A percentile compares a stretch with the other conserved stretches of the same genome.
These are phyloP conservation scores for Suhomyces chickasaworum DNA, from an alignment of 1,139 yeast species.

Conservation along the genomic window DNA sequence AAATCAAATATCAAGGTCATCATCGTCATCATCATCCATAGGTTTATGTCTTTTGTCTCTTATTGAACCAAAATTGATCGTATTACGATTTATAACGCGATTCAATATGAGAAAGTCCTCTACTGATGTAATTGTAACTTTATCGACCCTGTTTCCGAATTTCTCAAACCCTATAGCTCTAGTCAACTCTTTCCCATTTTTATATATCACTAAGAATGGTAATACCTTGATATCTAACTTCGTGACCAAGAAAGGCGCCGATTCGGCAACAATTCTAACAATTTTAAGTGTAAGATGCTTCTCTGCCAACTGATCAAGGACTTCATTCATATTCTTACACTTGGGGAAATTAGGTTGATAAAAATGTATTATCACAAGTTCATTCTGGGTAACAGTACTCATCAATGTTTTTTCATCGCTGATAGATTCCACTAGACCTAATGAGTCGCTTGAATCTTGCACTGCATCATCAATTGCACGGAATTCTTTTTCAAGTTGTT, in stretches of 20 bases:
- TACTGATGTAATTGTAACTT: conserved; percentile 40
- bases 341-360: conserved; percentile 61
- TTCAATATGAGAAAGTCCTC: conserved; percentile 44
- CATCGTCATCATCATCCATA: conserved; percentile 24
- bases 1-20: conserved; percentile 16
- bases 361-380: conserved; percentile 61
- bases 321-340: conserved; percentile 60
- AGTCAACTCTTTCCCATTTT: conserved; percentile 57
- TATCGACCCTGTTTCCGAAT: conserved; percentile 42
- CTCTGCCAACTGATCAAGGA: conserved; percentile 48
- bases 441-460: conserved; percentile 31
- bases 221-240: conserved; percentile 64
- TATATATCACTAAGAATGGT: conserved; percentile 71
- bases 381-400: conserved; percentile 46
- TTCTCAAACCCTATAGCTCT: conserved; percentile 70
- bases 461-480: conserved; percentile 39
- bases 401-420: conserved; percentile 59
- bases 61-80: conserved; percentile 31
- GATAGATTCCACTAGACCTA: conserved; percentile 44
- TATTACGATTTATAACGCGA: conserved; percentile 35
- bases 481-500: conserved; percentile 49
- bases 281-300: conserved; percentile 60
- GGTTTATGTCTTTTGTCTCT: conserved; percentile 13
- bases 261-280: conserved; percentile 58
- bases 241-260: conserved; percentile 71